Evolutionary conservation across 352 stramenopile species (phyloP), one percentile per base, ranked within the genome.

Genomic region (Phytopythium kandeliae): DNA sequence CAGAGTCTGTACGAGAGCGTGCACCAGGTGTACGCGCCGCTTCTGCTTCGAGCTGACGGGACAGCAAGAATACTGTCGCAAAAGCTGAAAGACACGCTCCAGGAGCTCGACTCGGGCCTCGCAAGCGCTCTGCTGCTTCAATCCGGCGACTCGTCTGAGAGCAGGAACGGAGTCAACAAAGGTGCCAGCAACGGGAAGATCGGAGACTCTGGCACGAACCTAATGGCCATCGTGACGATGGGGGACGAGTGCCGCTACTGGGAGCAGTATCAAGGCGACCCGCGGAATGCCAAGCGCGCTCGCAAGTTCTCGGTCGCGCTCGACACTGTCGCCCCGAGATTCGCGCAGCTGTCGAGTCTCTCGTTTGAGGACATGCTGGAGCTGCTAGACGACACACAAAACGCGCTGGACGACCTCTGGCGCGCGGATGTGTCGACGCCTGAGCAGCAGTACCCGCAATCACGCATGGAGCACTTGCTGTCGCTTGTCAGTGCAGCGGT

Each of bases 361-460:
- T 71, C 54, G 15, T 69, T 91, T 22, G 69, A 86, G 38, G 81
- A 95, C 26, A 89, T 96, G 74, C 60, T 56, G 17, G 89, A 97
- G 55, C 51, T 97, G 26, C 67, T 97, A 8, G 89, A 97, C 19
- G 68, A 93, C 24, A 83, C 78, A 0, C 78, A 76, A 11, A 92
- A 95, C 36, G 78, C 81, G 5, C 73, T 96, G 5, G 89, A 97
- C 41, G 86, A 96, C 55, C 74, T 96, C 8, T 97, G 92, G 89
- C 76, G 69, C 54, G 85, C 84, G 22, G 72, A 85, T n/a, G 48
- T 96, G 0, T 52, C 74, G 3, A 51, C 45, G 8, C 38, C 64
- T 2, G 63, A 82, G 47, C 60, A 84, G 16, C 60, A 79, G 46
- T 97, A 95, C 57, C 86, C 89, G 0, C 88, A 97, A 58, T 37